Base-by-base conservation (phyloP, 1,139 yeast genomes). In the Yamadazyma buinensis region DNA sequence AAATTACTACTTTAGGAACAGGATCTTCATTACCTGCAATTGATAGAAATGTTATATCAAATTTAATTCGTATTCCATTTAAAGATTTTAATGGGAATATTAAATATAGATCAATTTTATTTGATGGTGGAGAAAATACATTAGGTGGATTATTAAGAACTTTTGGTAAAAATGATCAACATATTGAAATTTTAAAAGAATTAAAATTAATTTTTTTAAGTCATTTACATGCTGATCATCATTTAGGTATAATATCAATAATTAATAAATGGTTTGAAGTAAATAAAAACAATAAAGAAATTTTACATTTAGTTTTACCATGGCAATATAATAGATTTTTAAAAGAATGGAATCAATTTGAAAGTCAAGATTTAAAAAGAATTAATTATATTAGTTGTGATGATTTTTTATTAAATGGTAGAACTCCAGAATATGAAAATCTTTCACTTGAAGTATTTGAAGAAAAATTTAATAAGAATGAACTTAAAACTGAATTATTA, bases 221-320 rank as follows among this genome's bases (percentile, higher is more conserved):
- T 47, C 99, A 94, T 63, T 65, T 92, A 46, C 99, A 94, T 60
- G 98, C 98, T 0, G 99, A 94, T 54, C 99, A 94, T 55, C 97
- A 92, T 55, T 61, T 92, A 30, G 99, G 99, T 1, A 69, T 85
- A 4, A 61, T 84, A 7, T 73, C 90, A 3, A 58, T 92, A 9
- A 67, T 92, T 22, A 69, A 70, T 27, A 77, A 77, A 45, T 87
- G 97, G 96, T 67, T 75, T 39, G 57, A 64, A 36, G 43, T 51
- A 28, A 56, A 54, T 37, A 51, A 53, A 18, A 45, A 55, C n/a
- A 51, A 59, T n/a, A 33, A 44, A 3, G 49, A 60, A 41, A 43
- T 56, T 70, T 44, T 69, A n/a, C 76, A 72, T 46, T 57, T 92
- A 28, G 66, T 88, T 1, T 71, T 80, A 0, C 98, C 98, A 1